These are phyloP conservation scores for Lithospermum erythrorhizon DNA, from an alignment of 257 asterid species.

Conservation along the genomic window DNA sequence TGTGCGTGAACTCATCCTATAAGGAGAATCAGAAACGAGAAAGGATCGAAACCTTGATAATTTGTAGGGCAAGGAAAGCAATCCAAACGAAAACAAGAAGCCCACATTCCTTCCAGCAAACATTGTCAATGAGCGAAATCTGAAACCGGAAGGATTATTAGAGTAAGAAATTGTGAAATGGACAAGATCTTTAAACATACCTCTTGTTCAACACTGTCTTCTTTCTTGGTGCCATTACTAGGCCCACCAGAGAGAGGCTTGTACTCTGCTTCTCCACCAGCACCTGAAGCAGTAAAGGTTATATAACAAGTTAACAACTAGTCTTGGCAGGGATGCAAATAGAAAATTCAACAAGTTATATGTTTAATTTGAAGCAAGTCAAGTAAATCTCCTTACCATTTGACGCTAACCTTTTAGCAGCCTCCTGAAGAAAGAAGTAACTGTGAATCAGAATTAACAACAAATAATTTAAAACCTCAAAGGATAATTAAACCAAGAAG, in stretches of 20 bases:
- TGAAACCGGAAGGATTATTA: conserved; percentile 20
- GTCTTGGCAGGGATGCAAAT: neutral
- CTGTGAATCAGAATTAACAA: neutral
- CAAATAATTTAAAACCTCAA: neutral
- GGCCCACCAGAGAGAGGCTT: conserved; percentile 73
- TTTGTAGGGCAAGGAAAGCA: conserved; percentile 61
- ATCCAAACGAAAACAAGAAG: conserved; percentile 79
- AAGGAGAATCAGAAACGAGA: neutral
- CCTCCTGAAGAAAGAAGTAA: conserved; percentile 45
- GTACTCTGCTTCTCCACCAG: conserved; percentile 57
- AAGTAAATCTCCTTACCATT: conserved; percentile 36
- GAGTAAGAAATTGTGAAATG: neutral
- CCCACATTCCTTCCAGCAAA: conserved; percentile 82
- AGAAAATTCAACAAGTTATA: neutral
- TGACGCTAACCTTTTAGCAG: conserved; percentile 30
- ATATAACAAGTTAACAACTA: neutral
- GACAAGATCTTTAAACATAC: conserved; percentile 16
- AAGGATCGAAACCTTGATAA: conserved; percentile 46
- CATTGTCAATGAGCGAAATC: conserved; percentile 70
- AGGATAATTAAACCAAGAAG: neutral
- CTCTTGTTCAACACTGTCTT: conserved; percentile 33
- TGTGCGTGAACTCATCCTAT: neutral
- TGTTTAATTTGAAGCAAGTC: neutral
- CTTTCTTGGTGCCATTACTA: conserved; percentile 24
- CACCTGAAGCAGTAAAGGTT: conserved; percentile 7